Evolutionary conservation across 2,329 filamentous ascomycete species (phyloP), one percentile per base, ranked within the genome.

Genomic region (Colletotrichum graminicola): DNA sequence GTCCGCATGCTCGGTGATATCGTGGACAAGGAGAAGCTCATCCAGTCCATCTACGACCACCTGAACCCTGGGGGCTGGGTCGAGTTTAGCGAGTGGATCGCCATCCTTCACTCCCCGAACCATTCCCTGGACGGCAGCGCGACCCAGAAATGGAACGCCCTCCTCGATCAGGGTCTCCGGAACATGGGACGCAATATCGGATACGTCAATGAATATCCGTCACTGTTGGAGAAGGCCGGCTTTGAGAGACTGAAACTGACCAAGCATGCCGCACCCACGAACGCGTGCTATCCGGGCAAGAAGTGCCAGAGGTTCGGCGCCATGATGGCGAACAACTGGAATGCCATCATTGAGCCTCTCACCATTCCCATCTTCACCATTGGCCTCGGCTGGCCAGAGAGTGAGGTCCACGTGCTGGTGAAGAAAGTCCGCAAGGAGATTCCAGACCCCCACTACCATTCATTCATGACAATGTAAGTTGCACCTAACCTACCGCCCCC

Each of bases 291-390:
- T 12, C 78, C 78, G 8, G 77, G 78, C 23, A 77, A 75, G 62
- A 76, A 76, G 61, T 73, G 75, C 36, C 77, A 79, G 59, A 76
- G 71, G 43, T 76, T 79, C 34, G 78, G 78, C 34, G 63, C 69
- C 8, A 75, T 79, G 75, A 79, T 79, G 76, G 69, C 67, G 4
- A 62, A 57, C 7, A 79, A 79, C 56, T 76, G 76, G 70, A 71
- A 75, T n/a, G 64, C 75, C n/a, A 76, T 72, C 54, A 61, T 72
- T 12, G 69, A 72, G 43, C 69, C 69, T 4, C 75, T 83, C 21
- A 82, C 77, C 36, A 76, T 83, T 62, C 79, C 78, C 0, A 73
- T 83, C 0, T 82, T 83, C 60, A 84, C 82, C 0, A 78, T 78
- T 36, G 77, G 74, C 0, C 71, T 82, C 34, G 80, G 80, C 0